phyloP scores from a whole-genome alignment of 352 stramenopile species.

The Plasmopara viticola region DNA sequence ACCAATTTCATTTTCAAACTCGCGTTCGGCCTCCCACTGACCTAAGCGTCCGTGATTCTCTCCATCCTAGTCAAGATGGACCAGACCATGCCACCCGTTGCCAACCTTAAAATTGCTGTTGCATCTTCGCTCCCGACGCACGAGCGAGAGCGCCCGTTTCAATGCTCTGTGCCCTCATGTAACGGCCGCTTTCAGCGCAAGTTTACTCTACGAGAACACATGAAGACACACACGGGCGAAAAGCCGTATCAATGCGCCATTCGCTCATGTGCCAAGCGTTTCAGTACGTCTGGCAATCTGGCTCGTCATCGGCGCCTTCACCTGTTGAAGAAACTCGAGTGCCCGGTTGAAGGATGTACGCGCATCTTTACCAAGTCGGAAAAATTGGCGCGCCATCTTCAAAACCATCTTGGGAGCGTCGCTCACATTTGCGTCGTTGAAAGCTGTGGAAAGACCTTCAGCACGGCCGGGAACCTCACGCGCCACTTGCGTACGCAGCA shows the following conservation, averaged over 20 bases:
- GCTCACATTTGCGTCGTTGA: conserved; percentile 46
- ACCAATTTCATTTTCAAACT: conserved; percentile 40
- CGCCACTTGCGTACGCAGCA: conserved; percentile 66
- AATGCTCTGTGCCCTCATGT: conserved; percentile 33
- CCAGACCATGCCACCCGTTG: too few relatives aligned
- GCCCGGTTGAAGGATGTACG: conserved; percentile 33
- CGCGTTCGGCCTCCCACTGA: conserved; percentile 31
- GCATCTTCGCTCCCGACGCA: conserved; percentile 23
- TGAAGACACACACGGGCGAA: conserved; percentile 80
- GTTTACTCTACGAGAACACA: conserved; percentile 70
- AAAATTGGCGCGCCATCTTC: conserved; percentile 43
- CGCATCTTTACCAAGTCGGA: conserved; percentile 38
- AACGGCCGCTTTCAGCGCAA: conserved; percentile 61
- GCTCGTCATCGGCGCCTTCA: conserved; percentile 49
- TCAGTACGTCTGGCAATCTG: conserved; percentile 60
- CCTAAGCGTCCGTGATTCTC: conserved; percentile 12
- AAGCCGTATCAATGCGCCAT: conserved; percentile 62
- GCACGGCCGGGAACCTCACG: conserved; percentile 54
- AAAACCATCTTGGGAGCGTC: conserved; percentile 39
- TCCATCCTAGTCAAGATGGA: conserved; percentile 9
- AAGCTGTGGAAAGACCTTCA: conserved; percentile 55
- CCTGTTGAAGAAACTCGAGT: conserved; percentile 35
- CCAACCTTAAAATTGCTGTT: background rate
- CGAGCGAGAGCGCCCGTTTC: conserved; percentile 27
- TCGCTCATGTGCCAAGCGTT: conserved; percentile 47